These are phyloP conservation scores for Ophiostoma novo-ulmi DNA, from an alignment of 2,329 filamentous ascomycete species.

Conservation along the genomic window DNA sequence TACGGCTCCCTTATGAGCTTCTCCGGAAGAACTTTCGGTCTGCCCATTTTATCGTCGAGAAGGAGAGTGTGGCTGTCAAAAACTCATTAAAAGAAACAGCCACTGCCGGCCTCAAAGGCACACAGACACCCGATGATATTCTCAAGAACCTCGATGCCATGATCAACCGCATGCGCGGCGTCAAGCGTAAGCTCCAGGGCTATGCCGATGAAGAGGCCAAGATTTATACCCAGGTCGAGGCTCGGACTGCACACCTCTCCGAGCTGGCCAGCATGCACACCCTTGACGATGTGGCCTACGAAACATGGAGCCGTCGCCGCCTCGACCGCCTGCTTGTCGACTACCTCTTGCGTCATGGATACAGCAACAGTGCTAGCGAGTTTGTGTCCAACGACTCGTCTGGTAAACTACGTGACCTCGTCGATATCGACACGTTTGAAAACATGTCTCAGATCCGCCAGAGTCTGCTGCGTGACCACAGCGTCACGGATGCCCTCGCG, in stretches of 20 bases:
- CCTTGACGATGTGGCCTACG: conserved; percentile 88
- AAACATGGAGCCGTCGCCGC: conserved; percentile 76
- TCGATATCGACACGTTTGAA: conserved; percentile 84
- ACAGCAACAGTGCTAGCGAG: conserved; percentile 67
- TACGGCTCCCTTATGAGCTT: conserved; percentile 88
- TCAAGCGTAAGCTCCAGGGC: conserved; percentile 79
- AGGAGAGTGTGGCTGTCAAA: conserved; percentile 59
- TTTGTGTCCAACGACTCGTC: conserved; percentile 47
- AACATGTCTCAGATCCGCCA: conserved; percentile 73
- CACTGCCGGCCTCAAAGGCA: conserved; percentile 59
- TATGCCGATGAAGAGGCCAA: conserved; percentile 74
- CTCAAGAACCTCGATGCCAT: conserved; percentile 77
- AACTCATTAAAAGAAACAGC: conserved; percentile 58
- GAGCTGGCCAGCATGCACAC: conserved; percentile 74
- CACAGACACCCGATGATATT: conserved; percentile 62
- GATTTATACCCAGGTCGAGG: conserved; percentile 69
- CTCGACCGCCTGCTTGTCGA: conserved; percentile 86
- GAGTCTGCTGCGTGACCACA: conserved; percentile 59
- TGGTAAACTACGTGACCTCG: conserved; percentile 64
- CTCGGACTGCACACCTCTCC: conserved; percentile 73
- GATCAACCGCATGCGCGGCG: conserved; percentile 73
- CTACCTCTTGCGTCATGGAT: conserved; percentile 81
- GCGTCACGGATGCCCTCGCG: conserved; percentile 70
- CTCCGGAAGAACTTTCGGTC: conserved; percentile 91
- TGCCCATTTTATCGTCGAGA: conserved; percentile 70